These are phyloP conservation scores for Coemansia biformis DNA, from an alignment of 192 early-diverging fungal genomes.

Conservation along the genomic window DNA sequence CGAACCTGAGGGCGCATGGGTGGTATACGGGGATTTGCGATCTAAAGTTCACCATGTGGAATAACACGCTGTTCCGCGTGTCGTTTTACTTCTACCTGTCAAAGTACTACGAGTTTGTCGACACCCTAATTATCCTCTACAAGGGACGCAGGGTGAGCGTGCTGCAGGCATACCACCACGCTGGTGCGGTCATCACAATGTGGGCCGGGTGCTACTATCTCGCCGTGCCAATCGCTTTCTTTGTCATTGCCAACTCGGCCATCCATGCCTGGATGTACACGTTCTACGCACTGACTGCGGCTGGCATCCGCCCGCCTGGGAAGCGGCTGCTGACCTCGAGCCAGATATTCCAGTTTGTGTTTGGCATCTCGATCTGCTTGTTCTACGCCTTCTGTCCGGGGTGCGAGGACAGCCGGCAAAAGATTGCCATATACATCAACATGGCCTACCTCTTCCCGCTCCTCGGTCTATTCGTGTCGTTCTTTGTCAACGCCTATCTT, in stretches of 20 bases:
- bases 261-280: conserved; percentile 87
- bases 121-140: conserved; percentile 78
- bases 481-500: conserved; percentile 66
- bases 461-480: conserved; percentile 73
- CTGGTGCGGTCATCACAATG: conserved; percentile 86
- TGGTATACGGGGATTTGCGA: conserved; percentile 67
- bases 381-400: conserved; percentile 63
- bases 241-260: conserved; percentile 74
- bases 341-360: conserved; percentile 83
- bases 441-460: conserved; percentile 73
- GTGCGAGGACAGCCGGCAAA: conserved; percentile 57
- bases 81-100: conserved; percentile 84
- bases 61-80: conserved; percentile 64
- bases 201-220: conserved; percentile 73
- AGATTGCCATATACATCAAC: conserved; percentile 64
- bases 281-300: conserved; percentile 71
- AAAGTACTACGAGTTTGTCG: conserved; percentile 85
- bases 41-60: conserved; percentile 61
- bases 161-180: conserved; percentile 85
- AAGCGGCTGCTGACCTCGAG: conserved; percentile 76
- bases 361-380: conserved; percentile 64
- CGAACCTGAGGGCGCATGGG: conserved; percentile 51
- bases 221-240: conserved; percentile 77
- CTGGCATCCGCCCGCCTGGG: conserved; percentile 69
- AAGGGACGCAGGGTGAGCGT: conserved; percentile 69